phyloP scores from a whole-genome alignment of 805 yeast species.

The Starmerella sirachaensis region DNA sequence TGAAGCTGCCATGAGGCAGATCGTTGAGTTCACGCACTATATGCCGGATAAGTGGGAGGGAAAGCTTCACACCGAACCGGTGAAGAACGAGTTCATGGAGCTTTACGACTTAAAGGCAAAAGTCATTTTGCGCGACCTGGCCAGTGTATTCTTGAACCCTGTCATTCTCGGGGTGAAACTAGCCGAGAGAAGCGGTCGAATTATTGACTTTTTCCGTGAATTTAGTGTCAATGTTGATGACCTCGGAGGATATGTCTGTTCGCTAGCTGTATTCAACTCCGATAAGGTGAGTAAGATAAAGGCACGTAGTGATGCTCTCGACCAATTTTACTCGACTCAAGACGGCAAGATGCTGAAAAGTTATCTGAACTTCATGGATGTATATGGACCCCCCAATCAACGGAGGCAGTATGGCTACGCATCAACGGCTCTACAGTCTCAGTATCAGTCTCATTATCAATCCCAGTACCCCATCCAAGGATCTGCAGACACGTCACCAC shows the following conservation, averaged over 20 bases:
- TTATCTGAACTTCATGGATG: constrained; percentile 74
- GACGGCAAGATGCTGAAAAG: constrained; percentile 90
- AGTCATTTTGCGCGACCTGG: constrained; percentile 61
- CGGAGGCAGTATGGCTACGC: constrained; percentile 4
- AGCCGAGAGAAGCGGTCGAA: constrained; percentile 58
- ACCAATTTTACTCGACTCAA: constrained; percentile 35
- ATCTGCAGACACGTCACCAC: constrained; percentile 4
- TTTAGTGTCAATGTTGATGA: constrained; percentile 87
- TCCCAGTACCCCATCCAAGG: neutral
- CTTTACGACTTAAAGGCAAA: constrained; percentile 64
- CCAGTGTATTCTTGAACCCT: constrained; percentile 76
- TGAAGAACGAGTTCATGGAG: constrained; percentile 69
- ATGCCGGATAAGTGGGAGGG: constrained; percentile 82
- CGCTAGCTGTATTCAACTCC: constrained; percentile 83
- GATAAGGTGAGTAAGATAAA: constrained; percentile 39
- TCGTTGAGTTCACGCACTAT: constrained; percentile 82
- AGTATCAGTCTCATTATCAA: neutral
- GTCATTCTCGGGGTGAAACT: constrained; percentile 77
- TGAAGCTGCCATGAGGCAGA: constrained; percentile 67
- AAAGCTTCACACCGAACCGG: constrained; percentile 68
- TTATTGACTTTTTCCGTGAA: constrained; percentile 85
- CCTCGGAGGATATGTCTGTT: constrained; percentile 75
- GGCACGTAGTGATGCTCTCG: constrained; percentile 26
- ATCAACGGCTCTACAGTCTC: constrained; percentile 2
- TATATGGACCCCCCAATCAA: constrained; percentile 40